A percentile compares a stretch with the other conserved stretches of the same genome.
Conservation (phyloP, 106 monocot genomes). For the Dendrobium officinale region DNA sequence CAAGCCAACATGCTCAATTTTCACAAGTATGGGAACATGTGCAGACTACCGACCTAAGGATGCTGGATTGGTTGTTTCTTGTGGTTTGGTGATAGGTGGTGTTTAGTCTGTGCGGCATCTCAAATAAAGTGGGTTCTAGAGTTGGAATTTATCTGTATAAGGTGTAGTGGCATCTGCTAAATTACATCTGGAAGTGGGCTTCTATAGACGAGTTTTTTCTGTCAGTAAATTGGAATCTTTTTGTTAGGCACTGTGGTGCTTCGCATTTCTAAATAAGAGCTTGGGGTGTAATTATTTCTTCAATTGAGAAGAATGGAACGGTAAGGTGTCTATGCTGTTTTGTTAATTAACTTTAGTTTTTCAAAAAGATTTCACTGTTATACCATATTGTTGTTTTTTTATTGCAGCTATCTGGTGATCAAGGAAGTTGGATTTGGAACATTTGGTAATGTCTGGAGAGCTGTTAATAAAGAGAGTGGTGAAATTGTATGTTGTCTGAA, state of each 20-base stretch:
- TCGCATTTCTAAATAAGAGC: neutral
- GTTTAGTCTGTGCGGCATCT: conserved; percentile 1
- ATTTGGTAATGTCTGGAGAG: conserved; percentile 63
- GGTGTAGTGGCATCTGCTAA: neutral
- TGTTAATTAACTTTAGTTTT: neutral
- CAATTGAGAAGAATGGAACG: conserved; percentile 7
- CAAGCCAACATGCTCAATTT: neutral
- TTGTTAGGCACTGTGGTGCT: neutral
- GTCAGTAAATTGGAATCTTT: neutral
- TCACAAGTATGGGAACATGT: neutral
- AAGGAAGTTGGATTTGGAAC: conserved; percentile 76
- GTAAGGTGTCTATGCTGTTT: neutral
- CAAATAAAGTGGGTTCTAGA: neutral
- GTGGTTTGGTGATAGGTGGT: neutral
- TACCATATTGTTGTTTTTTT: neutral
- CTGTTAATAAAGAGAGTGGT: conserved; percentile 38
- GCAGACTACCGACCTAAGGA: neutral
- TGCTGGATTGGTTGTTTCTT: neutral
- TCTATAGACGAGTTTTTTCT: neutral
- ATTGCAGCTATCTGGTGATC: conserved; percentile 53
- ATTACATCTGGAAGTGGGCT: neutral
- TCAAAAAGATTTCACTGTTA: neutral
- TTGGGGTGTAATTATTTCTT: neutral
- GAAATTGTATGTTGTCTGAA: conserved; percentile 31
- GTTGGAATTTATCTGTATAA: neutral